A percentile compares a stretch with the other conserved stretches of the same genome.
These are phyloP conservation scores for Talaromyces sp. DNA, from an alignment of 2,329 filamentous ascomycete genomes.

Conservation along the genomic window DNA sequence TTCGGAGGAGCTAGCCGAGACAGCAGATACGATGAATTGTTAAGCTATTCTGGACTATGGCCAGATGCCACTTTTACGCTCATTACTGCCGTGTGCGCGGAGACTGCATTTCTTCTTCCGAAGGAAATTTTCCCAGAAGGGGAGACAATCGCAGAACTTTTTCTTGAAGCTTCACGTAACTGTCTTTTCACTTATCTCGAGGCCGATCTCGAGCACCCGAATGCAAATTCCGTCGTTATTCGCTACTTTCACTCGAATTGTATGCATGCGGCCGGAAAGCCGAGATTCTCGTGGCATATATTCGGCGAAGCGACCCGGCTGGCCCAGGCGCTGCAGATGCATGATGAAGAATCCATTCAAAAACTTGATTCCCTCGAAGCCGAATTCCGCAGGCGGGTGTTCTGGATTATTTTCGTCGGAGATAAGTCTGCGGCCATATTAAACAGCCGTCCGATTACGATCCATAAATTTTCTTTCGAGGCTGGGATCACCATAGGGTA, in stretches of 20 bases:
- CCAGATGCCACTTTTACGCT: slow-evolving; percentile 44
- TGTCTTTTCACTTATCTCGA: slow-evolving; percentile 44
- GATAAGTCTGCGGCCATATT: slow-evolving; percentile 27
- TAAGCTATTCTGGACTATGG: slow-evolving; percentile 30
- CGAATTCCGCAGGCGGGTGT: slow-evolving; percentile 27
- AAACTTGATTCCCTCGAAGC: slow-evolving; percentile 41
- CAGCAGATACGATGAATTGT: not conserved
- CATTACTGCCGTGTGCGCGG: slow-evolving; percentile 47
- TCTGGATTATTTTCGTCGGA: slow-evolving; percentile 29
- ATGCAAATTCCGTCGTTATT: slow-evolving; percentile 45
- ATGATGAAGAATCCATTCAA: slow-evolving; percentile 43
- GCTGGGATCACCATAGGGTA: slow-evolving; percentile 39
- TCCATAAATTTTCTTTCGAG: slow-evolving; percentile 47
- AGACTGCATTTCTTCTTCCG: slow-evolving; percentile 44
- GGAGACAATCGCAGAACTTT: slow-evolving; percentile 39
- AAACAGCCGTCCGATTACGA: slow-evolving; percentile 46
- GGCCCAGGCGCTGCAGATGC: slow-evolving; percentile 45
- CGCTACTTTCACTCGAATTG: slow-evolving; percentile 51
- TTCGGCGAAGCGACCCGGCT: slow-evolving; percentile 48
- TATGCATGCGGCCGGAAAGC: slow-evolving; percentile 46
- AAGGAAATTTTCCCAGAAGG: slow-evolving; percentile 43
- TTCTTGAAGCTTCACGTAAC: slow-evolving; percentile 42
- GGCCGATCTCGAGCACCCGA: slow-evolving; percentile 44
- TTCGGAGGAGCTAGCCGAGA: not conserved
- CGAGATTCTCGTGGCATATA: slow-evolving; percentile 48